These are phyloP conservation scores for Solanum lycopersicoides DNA, from an alignment of 257 asterid species.

Conservation along the genomic window DNA sequence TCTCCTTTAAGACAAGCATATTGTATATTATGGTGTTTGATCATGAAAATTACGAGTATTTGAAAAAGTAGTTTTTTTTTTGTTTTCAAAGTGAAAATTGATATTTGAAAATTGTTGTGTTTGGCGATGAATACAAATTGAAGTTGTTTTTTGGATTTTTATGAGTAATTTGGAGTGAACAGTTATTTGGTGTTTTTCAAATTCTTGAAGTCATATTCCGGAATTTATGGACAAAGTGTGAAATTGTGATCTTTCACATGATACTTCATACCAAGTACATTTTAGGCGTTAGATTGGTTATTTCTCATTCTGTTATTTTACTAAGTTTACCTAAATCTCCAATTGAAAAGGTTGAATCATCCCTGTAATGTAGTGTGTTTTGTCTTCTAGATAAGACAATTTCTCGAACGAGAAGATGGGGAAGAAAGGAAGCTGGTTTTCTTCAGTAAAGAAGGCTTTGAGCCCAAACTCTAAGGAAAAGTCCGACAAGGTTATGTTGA, in stretches of 20 bases:
- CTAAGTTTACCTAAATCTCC: background rate
- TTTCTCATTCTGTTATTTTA: background rate
- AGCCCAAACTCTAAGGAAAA: conserved; percentile 55
- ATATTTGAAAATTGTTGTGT: background rate
- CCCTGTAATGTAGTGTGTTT: background rate
- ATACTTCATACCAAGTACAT: background rate
- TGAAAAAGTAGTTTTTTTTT: background rate
- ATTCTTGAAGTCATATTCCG: background rate
- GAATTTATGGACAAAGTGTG: background rate
- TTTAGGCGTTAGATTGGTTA: background rate
- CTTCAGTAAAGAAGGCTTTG: conserved; percentile 78
- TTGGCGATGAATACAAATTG: too few species aligned
- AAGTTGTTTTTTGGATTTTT: background rate
- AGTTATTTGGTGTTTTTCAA: background rate
- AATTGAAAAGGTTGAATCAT: background rate
- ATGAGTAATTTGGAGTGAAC: background rate
- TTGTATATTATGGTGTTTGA: background rate
- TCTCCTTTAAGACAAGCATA: too few species aligned
- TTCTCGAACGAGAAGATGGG: conserved; percentile 60
- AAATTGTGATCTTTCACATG: background rate
- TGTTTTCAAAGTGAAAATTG: background rate
- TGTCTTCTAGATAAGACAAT: conserved; percentile 5
- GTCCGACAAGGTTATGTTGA: conserved; percentile 33
- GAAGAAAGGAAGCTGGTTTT: conserved; percentile 82
- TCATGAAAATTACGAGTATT: background rate